These are phyloP conservation scores for Monosporascus sp. DNA, from an alignment of 2,329 filamentous ascomycete species.

Conservation along the genomic window DNA sequence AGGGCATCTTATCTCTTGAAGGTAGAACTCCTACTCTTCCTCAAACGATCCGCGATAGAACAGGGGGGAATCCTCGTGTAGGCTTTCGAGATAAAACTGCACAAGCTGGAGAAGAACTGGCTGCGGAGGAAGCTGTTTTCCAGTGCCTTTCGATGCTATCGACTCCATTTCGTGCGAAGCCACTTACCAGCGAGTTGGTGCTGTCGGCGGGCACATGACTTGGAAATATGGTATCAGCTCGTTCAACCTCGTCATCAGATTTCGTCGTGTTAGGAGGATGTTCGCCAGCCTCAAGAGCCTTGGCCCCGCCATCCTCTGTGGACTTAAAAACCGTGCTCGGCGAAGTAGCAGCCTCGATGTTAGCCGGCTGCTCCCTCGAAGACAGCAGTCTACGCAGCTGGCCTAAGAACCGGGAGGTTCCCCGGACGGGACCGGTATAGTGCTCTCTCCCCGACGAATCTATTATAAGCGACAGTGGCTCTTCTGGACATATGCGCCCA, in stretches of 20 bases:
- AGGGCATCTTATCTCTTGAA: conserved; percentile 6
- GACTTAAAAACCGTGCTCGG: conserved; percentile 11
- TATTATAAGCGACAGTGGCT: conserved; percentile 18
- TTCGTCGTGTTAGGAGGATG: conserved; percentile 1
- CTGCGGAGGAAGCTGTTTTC: no score
- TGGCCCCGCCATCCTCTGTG: conserved; percentile 17
- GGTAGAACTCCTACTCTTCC: conserved; percentile 27
- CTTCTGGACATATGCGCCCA: background rate
- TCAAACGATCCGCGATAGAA: no score
- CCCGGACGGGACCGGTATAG: conserved; percentile 32
- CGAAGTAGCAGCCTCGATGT: background rate
- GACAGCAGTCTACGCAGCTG: conserved; percentile 28
- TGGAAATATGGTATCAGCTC: background rate
- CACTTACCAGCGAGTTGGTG: conserved; percentile 21
- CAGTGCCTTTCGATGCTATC: no score
- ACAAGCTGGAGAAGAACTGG: no score
- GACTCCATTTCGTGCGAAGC: conserved; percentile 18
- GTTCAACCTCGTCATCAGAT: background rate
- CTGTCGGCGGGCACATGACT: conserved; percentile 18
- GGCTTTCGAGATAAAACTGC: no score
- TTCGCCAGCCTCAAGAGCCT: conserved; percentile 20
- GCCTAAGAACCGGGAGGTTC: conserved; percentile 30
- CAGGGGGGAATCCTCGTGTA: no score
- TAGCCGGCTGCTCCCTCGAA: conserved; percentile 10
- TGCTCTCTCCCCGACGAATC: conserved; percentile 30